Percentiles rank a stretch among this genome's conserved stretches.
These are phyloP conservation scores for Eucalyptus caleyi DNA, from an alignment of 345 rosid species.

Conservation along the genomic window DNA sequence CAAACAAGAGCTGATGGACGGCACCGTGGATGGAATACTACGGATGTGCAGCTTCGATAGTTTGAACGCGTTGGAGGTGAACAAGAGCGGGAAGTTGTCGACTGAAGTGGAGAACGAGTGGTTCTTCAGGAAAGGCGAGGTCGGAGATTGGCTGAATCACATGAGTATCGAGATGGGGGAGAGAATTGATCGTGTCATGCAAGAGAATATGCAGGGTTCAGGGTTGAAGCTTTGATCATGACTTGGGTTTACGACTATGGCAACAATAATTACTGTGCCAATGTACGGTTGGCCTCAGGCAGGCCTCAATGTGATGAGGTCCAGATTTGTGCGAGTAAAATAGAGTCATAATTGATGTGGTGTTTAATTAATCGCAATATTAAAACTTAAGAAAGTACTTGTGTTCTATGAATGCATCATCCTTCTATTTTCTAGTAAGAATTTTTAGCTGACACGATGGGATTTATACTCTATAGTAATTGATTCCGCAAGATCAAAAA, in stretches of 20 bases:
- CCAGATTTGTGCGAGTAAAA: background rate
- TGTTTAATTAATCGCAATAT: background rate
- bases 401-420: background rate
- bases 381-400: background rate
- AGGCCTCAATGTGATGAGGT: background rate
- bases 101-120: background rate
- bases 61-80: constrained; percentile 7
- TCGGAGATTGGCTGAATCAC: background rate
- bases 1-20: background rate
- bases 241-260: background rate
- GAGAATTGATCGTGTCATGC: background rate
- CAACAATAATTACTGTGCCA: background rate
- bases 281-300: background rate
- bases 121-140: constrained; percentile 11
- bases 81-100: constrained; percentile 5
- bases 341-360: background rate
- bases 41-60: constrained; percentile 24
- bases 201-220: background rate
- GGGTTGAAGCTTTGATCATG: background rate
- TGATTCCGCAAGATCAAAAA: background rate
- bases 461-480: background rate
- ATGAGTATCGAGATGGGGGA: background rate
- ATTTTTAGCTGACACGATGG: background rate
- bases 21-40: background rate
- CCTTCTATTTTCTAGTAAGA: background rate